phyloP scores from a whole-genome alignment of 1,284 basidiomycete genomes.

The Pascua guehoae region DNA sequence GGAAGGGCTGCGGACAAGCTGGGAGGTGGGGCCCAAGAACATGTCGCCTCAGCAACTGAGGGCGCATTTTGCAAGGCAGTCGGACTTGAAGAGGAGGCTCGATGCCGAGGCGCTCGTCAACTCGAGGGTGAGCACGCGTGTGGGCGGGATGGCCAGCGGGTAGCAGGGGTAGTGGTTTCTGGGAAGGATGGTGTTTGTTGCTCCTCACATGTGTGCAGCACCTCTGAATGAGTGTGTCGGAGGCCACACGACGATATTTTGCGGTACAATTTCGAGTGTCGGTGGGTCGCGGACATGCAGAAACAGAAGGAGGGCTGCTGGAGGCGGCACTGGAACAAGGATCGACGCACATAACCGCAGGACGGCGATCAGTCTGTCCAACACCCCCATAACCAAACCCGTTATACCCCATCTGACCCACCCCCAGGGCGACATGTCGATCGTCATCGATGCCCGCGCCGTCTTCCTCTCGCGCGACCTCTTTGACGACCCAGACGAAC shows the following conservation, averaged over 20 bases:
- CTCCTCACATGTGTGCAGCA: too few species aligned
- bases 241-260: neutral
- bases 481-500: conserved; percentile 35
- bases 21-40: conserved; percentile 51
- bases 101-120: conserved; percentile 54
- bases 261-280: too few species aligned
- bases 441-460: conserved; percentile 44
- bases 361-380: too few species aligned
- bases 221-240: too few species aligned
- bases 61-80: conserved; percentile 50
- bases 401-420: neutral
- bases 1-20: conserved; percentile 53
- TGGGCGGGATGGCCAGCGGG: too few species aligned
- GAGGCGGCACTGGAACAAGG: too few species aligned
- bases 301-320: too few species aligned
- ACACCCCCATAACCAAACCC: neutral
- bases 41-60: conserved; percentile 48
- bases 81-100: conserved; percentile 46
- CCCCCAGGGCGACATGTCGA: conserved; percentile 32
- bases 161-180: too few species aligned
- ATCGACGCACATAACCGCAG: too few species aligned
- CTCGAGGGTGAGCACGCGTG: conserved; percentile 41
- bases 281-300: too few species aligned
- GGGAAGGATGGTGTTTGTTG: neutral
- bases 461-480: conserved; percentile 36